phyloP scores from a whole-genome alignment of 179 eudicot species.

The Spergularia azorica region DNA sequence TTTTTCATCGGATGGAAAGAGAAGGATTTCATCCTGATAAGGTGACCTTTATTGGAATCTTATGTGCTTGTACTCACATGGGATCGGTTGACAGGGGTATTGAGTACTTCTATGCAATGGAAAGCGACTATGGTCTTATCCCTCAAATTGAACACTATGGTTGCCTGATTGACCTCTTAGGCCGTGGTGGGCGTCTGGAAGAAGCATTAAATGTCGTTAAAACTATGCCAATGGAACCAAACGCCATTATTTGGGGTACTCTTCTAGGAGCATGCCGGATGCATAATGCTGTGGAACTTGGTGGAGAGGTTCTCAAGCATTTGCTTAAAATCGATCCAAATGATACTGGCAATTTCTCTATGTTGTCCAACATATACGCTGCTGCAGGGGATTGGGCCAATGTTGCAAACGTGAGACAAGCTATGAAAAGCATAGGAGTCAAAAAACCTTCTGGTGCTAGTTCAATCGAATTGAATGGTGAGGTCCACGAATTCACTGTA shows the following conservation, averaged over 20 bases:
- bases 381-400: slow-evolving; percentile 45
- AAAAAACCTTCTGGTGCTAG: slow-evolving; percentile 49
- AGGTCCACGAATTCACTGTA: slow-evolving; percentile 44
- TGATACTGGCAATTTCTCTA: slow-evolving; percentile 39
- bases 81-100: slow-evolving; percentile 43
- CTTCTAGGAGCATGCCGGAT: slow-evolving; percentile 46
- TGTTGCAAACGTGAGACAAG: slow-evolving; percentile 39
- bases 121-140: slow-evolving; percentile 33
- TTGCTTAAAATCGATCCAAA: slow-evolving; percentile 27
- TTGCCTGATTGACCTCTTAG: slow-evolving; percentile 48
- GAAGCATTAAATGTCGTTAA: slow-evolving; percentile 39
- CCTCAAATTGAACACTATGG: slow-evolving; percentile 51
- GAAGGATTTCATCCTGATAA: slow-evolving; percentile 27
- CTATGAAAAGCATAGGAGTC: slow-evolving; percentile 35
- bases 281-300: slow-evolving; percentile 42
- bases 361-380: slow-evolving; percentile 47
- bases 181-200: slow-evolving; percentile 45
- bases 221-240: slow-evolving; percentile 48
- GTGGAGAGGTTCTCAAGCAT: slow-evolving; percentile 34
- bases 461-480: slow-evolving; percentile 36
- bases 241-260: slow-evolving; percentile 46
- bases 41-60: slow-evolving; percentile 26
- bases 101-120: slow-evolving; percentile 42
- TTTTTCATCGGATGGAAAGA: slow-evolving; percentile 23
- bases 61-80: slow-evolving; percentile 46